Percentiles rank a stretch among this genome's conserved stretches.
Conservation (phyloP, 805 yeast genomes). For the Yarrowia porcina region DNA sequence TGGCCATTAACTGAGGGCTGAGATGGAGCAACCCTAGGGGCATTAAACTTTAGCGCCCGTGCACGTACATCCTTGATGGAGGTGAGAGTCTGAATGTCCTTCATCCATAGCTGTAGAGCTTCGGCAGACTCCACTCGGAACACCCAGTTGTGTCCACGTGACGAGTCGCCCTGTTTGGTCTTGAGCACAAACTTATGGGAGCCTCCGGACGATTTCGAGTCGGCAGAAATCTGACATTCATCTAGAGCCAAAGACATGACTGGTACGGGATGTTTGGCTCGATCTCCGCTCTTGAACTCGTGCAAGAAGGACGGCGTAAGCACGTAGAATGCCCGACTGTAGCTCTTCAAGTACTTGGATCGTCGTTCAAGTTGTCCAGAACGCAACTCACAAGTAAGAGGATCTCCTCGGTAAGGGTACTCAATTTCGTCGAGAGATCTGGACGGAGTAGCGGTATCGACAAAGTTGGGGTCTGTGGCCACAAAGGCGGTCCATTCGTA, state of each 20-base stretch:
- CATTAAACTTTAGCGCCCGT: constrained; percentile 29
- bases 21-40: constrained; percentile 14
- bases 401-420: constrained; percentile 67
- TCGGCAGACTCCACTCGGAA: constrained; percentile 84
- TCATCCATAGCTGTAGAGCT: constrained; percentile 79
- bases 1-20: background rate
- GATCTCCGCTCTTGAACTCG: constrained; percentile 81
- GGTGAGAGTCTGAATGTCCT: constrained; percentile 68
- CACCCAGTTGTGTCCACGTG: constrained; percentile 86
- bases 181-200: constrained; percentile 68
- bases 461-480: constrained; percentile 65
- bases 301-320: constrained; percentile 84
- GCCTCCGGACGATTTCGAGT: constrained; percentile 57
- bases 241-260: constrained; percentile 77
- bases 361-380: constrained; percentile 84
- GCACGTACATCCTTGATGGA: constrained; percentile 53
- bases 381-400: constrained; percentile 63
- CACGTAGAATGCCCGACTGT: constrained; percentile 86
- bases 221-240: constrained; percentile 79
- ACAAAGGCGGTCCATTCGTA: constrained; percentile 89
- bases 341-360: constrained; percentile 88
- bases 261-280: constrained; percentile 77
- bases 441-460: constrained; percentile 59
- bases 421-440: constrained; percentile 58
- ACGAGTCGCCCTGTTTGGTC: constrained; percentile 65